Base-by-base conservation (phyloP, 148 eudicot species). In the Silene latifolia region DNA sequence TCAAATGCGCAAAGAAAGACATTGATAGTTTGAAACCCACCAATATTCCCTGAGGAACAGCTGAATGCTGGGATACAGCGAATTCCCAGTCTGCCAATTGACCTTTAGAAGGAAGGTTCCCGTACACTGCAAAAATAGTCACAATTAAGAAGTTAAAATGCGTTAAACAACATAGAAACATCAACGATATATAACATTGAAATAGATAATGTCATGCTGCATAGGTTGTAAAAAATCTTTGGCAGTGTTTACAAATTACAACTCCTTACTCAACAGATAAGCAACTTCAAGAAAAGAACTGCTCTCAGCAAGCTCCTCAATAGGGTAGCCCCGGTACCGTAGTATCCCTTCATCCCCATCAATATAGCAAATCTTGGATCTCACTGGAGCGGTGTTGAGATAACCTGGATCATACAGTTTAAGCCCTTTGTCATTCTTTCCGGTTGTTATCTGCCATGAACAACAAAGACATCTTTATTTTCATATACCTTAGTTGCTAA, bases 281-380 rank as follows among this genome's bases (percentile, higher is more conserved):
- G 97, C 92, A 61, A 95, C 99, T 79, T 95, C 99, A 67, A 92
- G 74, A 83, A 90, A 95, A 53, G 99, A 81, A 84, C 99, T 95
- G 62, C 91, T 80, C 86, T 92, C 99, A 14, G 99, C 96, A 79
- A 95, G 82, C 81, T 95, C 94, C 85, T 95, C 99, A 64, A 95
- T 95, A 3, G 97, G 99, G 76, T 87, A 95, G 66, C 99, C 99
- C 75, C 99, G 85, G 58, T 95, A 95, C 77, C 99, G 88, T 58
- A 95, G 91, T 77, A 95, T 89, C 32, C 99, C 99, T 79, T 89
- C 99, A 86, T 92, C 99, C 54, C 99, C 99, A 83, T 95, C 99
- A 76, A 95, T 95, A 75, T 95, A 95, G 82, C 94, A 92, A 70
- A 95, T 95, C n/a, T 89, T 84, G 59, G 99, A 95, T 42, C 92